Evolutionary conservation across 495 filamentous ascomycete genomes (phyloP), one percentile per base, ranked within the genome.

Genomic region (Amniculicola lignicola): DNA sequence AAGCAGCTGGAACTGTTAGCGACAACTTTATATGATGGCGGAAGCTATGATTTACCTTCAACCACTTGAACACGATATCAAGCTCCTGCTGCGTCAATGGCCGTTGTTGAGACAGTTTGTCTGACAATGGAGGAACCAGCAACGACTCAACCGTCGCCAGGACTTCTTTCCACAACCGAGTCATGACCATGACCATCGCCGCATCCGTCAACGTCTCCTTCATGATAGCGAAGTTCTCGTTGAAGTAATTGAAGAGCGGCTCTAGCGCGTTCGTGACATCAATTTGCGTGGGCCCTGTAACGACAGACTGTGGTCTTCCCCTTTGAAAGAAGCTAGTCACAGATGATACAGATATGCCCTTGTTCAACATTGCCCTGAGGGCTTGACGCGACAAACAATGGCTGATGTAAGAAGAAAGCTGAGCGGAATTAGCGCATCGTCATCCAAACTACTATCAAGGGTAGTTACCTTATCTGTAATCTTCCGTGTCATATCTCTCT

Each of bases 141-240:
- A 99, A 76, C 12, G 80, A 79, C 71, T 99, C 94, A 54, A 97
- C 86, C 1, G 91, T 94, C 27, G 87, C 82, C 3, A 99, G 78
- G 9, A 96, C 90, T 70, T 96, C 94, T 69, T 99, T 99, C 94
- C 94, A 99, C 12, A 99, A 71, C 33, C 94, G 82, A 21, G 89
- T 93, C 94, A 99, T 99, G 52, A 99, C 91, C 70, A 90, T 88
- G 52, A 87, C 80, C 93, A 99, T 95, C 39, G 94, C 91, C 45
- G 89, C 82, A 28, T 86, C 84, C 1, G 94, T 97, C 24, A 99
- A 77, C 0, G 91, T 96, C 69, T 90, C 82, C 72, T 96, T 95
- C 89, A 99, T 93, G 66, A 96, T 96, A 31, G 90, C 91, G 65
- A 99, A 99, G 65, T 99, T 99, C 68, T 96, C 94, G 67, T 97